Base-by-base conservation (phyloP, 306 rosid genomes). In the Oemleria cerasiformis region DNA sequence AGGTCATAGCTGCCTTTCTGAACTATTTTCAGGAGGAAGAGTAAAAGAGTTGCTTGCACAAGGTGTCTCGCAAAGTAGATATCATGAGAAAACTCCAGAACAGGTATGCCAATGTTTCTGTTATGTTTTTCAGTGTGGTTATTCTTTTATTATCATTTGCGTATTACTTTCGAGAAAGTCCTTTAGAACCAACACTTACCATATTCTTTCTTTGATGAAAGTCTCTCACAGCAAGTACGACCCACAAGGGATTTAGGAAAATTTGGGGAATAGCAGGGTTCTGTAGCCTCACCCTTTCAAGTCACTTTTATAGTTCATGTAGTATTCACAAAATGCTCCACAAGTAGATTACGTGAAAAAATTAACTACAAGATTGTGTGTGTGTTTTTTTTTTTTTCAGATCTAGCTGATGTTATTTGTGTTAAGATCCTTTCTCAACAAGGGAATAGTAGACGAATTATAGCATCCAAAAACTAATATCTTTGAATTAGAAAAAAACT, bases 21-120 rank as follows among this genome's bases (percentile, higher is more conserved):
- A 95, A 79, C 87, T 95, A 14, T 95, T 92, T 79, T 89, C 99
- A n/a, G 97, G 99, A 69, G 97, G 97, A 75, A 86, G 97, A 86
- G 96, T 95, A 60, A 95, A 90, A 84, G 97, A 95, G 79, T 76
- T 95, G 84, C 96, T 95, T 60, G 99, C 99, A 0, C 99, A 95
- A 79, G 99, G 99, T 56, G 92, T 95, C 73, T 84, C 96, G 5
- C 99, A 95, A 67, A 92, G 93, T 69, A 85, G 99, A 42, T 92
- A 88, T 85, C 97, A 95, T 50, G 99, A 95, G 78, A 95, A 95
- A 84, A 95, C 97, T 70, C 97, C 99, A 8, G 99, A 95, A 79
- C 99, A 95, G 99, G 99, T 94, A n/a, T 3, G 74, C 42, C 34
- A 6, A 7, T 25, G 74, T n/a, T n/a, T 42, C 15, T 9, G 12